A percentile compares a stretch with the other conserved stretches of the same genome.
Conservation (phyloP, 805 yeast genomes). For the Saccharomycopsis synnaedendra region DNA sequence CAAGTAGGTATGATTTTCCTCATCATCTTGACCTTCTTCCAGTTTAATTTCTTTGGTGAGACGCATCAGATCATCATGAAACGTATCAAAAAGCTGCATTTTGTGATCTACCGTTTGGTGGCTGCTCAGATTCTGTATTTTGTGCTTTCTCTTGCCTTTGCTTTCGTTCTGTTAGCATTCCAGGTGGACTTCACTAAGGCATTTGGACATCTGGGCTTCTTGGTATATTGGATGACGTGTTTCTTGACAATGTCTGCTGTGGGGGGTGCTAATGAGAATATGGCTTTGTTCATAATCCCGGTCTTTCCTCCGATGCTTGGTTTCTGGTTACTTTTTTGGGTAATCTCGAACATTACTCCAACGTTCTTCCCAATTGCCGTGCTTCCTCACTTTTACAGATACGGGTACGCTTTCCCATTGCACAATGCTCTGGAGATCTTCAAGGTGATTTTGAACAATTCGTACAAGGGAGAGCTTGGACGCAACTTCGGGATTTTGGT, state of each 20-base stretch:
- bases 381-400: slow-evolving; percentile 26
- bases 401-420: slow-evolving; percentile 60
- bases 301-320: slow-evolving; percentile 50
- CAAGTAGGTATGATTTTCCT: slow-evolving; percentile 61
- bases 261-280: slow-evolving; percentile 56
- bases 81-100: slow-evolving; percentile 28
- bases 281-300: slow-evolving; percentile 36
- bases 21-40: slow-evolving; percentile 59
- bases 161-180: slow-evolving; percentile 49
- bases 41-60: slow-evolving; percentile 42
- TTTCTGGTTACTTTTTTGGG: slow-evolving; percentile 58
- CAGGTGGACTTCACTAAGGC: slow-evolving; percentile 40
- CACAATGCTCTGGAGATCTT: slow-evolving; percentile 53
- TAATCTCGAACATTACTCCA: slow-evolving; percentile 47
- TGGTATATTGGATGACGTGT: slow-evolving; percentile 53
- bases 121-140: slow-evolving; percentile 38
- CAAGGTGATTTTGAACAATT: slow-evolving; percentile 46
- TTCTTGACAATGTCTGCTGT: slow-evolving; percentile 55
- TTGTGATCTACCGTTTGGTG: slow-evolving; percentile 35
- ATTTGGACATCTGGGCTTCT: slow-evolving; percentile 53
- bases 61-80: slow-evolving; percentile 34
- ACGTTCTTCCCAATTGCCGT: slow-evolving; percentile 44
- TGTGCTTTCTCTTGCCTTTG: slow-evolving; percentile 40
- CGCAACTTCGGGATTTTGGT: slow-evolving; percentile 46
- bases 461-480: slow-evolving; percentile 48